Conservation (phyloP, 2,329 filamentous ascomycete genomes). For the Monosporascus sp. region DNA sequence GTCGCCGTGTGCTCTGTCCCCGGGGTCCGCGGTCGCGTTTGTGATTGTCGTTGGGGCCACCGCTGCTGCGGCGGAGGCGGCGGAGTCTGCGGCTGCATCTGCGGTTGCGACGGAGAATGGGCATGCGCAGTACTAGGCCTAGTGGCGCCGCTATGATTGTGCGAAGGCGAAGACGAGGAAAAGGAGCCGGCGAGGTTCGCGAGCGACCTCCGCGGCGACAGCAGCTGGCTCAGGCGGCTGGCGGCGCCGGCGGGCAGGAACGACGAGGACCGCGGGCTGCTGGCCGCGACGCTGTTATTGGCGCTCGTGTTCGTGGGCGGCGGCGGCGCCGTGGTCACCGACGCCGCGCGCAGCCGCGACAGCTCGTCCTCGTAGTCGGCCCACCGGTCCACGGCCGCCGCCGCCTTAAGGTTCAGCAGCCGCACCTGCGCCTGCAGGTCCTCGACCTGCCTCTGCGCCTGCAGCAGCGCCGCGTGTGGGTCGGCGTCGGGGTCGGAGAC, state of each 20-base stretch:
- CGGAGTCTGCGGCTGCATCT: slow-evolving; percentile 2
- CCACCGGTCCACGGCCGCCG: slow-evolving; percentile 58
- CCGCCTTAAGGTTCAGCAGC: slow-evolving; percentile 65
- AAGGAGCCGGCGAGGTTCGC: slow-evolving; percentile 11
- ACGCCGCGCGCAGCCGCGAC: slow-evolving; percentile 47
- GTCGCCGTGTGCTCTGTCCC: no score
- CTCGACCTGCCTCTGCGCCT: slow-evolving; percentile 56
- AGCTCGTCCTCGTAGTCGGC: slow-evolving; percentile 81
- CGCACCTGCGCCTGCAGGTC: slow-evolving; percentile 69
- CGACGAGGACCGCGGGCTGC: slow-evolving; percentile 22
- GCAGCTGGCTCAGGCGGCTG: slow-evolving; percentile 27
- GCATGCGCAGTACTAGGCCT: slow-evolving; percentile 1
- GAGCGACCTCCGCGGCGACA: slow-evolving; percentile 25
- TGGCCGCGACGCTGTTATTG: slow-evolving; percentile 14
- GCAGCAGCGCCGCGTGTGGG: slow-evolving; percentile 40
- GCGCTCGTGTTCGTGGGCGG: slow-evolving; percentile 3
- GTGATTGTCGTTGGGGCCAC: slow-evolving; percentile 1
- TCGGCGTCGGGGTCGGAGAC: slow-evolving; percentile 23
- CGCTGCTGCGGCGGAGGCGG: slow-evolving; percentile 11
- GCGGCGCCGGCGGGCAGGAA: slow-evolving; percentile 26
- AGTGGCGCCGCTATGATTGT: slow-evolving; percentile 3
- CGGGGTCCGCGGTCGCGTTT: no score
- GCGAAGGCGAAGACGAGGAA: slow-evolving; percentile 29
- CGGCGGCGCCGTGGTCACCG: slow-evolving; percentile 13
- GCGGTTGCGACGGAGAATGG: no score